Evolutionary conservation across 352 stramenopile species (phyloP).

Genomic region (Stramenopiles sp.): DNA sequence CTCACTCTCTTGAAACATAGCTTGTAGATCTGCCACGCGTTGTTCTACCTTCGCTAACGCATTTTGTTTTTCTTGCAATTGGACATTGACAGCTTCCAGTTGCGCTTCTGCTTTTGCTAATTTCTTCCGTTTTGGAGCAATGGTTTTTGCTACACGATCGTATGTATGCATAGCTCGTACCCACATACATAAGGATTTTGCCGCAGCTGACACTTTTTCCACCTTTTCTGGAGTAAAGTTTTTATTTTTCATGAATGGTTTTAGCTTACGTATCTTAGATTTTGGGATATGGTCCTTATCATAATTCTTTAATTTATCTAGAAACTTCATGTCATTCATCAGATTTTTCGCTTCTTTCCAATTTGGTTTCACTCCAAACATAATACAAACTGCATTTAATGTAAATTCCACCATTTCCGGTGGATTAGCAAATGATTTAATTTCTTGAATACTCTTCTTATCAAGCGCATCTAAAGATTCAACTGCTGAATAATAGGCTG

Average conservation of each 20-base stretch:
- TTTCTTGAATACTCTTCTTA: constrained; percentile 68
- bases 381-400: constrained; percentile 69
- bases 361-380: constrained; percentile 59
- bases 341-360: constrained; percentile 73
- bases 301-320: constrained; percentile 63
- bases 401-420: constrained; percentile 53
- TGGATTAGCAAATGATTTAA: constrained; percentile 73
- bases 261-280: constrained; percentile 51
- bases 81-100: constrained; percentile 51
- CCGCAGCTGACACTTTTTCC: constrained; percentile 65
- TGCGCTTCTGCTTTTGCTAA: constrained; percentile 57
- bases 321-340: constrained; percentile 70
- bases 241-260: constrained; percentile 60
- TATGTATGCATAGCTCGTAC: constrained; percentile 76
- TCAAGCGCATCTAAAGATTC: constrained; percentile 66
- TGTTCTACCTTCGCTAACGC: constrained; percentile 25
- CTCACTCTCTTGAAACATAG: constrained; percentile 44
- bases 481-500: constrained; percentile 66
- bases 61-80: constrained; percentile 59
- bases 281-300: constrained; percentile 69
- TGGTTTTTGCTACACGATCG: constrained; percentile 71
- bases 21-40: constrained; percentile 16
- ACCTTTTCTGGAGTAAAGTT: constrained; percentile 76
- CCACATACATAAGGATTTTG: constrained; percentile 79
- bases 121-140: constrained; percentile 71